Conservation (phyloP, 2,329 filamentous ascomycete species). For the Colletotrichum sp. region DNA sequence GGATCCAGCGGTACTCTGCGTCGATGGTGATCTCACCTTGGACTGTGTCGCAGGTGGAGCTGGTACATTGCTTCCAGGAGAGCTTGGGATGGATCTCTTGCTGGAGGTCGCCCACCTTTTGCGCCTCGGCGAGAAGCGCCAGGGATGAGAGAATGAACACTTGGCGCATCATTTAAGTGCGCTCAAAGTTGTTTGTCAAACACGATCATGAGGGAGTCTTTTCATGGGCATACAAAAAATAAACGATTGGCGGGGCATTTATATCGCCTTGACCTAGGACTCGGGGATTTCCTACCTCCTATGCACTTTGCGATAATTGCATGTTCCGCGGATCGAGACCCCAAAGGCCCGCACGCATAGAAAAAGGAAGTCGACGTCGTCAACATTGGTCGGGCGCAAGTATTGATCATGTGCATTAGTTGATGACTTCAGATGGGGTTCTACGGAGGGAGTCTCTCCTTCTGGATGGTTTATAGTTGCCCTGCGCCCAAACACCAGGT, state of each 20-base stretch:
- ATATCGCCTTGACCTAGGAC: too few species aligned
- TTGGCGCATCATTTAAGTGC: neutral
- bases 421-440: neutral
- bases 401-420: neutral
- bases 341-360: accelerated
- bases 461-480: neutral
- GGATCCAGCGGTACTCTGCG: constrained; percentile 12
- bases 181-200: neutral
- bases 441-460: neutral
- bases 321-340: accelerated
- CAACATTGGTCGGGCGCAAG: neutral
- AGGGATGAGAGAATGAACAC: neutral
- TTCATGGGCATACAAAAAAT: too few species aligned
- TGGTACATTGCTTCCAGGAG: constrained; percentile 9
- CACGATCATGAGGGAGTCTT: too few species aligned
- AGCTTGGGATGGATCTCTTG: constrained; percentile 5
- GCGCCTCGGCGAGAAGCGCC: neutral
- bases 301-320: accelerated
- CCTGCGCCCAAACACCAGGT: neutral
- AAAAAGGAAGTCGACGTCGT: accelerated
- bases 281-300: neutral
- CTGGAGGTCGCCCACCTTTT: neutral
- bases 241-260: too few species aligned
- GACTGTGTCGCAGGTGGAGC: neutral
- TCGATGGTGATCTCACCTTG: constrained; percentile 3